Evolutionary conservation across 805 yeast species (phyloP).

Genomic region (Pachysolen tannophilus): DNA sequence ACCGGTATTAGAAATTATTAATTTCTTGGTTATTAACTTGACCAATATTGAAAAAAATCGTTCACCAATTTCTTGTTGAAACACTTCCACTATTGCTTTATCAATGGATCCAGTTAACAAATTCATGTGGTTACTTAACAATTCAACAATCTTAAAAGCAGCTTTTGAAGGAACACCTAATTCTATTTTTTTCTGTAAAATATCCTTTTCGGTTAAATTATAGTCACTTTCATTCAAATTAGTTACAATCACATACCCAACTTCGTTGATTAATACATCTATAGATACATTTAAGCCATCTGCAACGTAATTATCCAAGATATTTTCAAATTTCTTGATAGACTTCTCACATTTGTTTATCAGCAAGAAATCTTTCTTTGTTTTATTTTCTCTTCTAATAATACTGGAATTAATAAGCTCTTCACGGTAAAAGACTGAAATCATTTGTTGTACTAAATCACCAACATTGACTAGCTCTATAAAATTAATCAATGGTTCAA

Average conservation of each 20-base stretch:
- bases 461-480: constrained; percentile 90
- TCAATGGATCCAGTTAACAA: constrained; percentile 77
- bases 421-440: constrained; percentile 82
- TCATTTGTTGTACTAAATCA: constrained; percentile 86
- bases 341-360: constrained; percentile 69
- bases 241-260: constrained; percentile 23
- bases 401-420: constrained; percentile 56
- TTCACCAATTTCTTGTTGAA: constrained; percentile 90
- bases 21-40: constrained; percentile 63
- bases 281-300: constrained; percentile 91
- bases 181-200: constrained; percentile 13
- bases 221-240: constrained; percentile 40
- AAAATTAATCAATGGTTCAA: constrained; percentile 82
- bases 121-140: constrained; percentile 64
- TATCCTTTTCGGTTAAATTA: constrained; percentile 25
- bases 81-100: constrained; percentile 80
- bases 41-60: constrained; percentile 71
- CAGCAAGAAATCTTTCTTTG: constrained; percentile 69
- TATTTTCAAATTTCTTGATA: constrained; percentile 53
- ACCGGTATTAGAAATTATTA: constrained; percentile 68
- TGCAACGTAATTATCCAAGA: constrained; percentile 84
- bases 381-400: constrained; percentile 35
- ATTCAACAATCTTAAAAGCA: constrained; percentile 51
- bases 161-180: constrained; percentile 42
- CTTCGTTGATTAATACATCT: constrained; percentile 77